A percentile compares a stretch with the other conserved stretches of the same genome.
Conservation (phyloP, 192 early-diverging fungal species). For the Gaertneriomyces sp. region DNA sequence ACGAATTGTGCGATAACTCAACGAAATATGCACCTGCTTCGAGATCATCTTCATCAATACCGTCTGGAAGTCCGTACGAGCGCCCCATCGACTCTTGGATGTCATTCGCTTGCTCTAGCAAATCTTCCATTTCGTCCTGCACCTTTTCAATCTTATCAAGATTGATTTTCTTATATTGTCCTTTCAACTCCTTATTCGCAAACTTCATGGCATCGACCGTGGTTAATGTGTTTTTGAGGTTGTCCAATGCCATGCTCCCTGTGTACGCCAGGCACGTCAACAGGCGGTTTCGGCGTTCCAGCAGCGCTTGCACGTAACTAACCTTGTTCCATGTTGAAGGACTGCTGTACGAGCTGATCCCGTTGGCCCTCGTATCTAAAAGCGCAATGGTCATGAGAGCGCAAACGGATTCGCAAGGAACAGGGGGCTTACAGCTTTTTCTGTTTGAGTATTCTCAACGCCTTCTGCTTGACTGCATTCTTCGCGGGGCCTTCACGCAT, state of each 20-base stretch:
- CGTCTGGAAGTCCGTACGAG: slow-evolving; percentile 90
- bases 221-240: slow-evolving; percentile 92
- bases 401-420: too few relatives aligned
- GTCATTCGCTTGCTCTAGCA: slow-evolving; percentile 95
- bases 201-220: slow-evolving; percentile 96
- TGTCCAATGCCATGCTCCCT: slow-evolving; percentile 78
- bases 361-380: slow-evolving; percentile 83
- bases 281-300: not conserved
- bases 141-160: slow-evolving; percentile 93
- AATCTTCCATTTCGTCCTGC: slow-evolving; percentile 98
- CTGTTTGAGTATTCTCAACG: slow-evolving; percentile 87
- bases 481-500: slow-evolving; percentile 65
- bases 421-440: slow-evolving; percentile 68
- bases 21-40: slow-evolving; percentile 69
- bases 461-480: slow-evolving; percentile 90
- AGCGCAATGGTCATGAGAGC: too few relatives aligned
- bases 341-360: slow-evolving; percentile 91
- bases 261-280: not conserved
- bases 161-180: slow-evolving; percentile 93
- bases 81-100: slow-evolving; percentile 92
- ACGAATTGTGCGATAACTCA: not conserved
- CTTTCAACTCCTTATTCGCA: slow-evolving; percentile 92
- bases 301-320: slow-evolving; percentile 8
- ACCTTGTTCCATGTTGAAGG: slow-evolving; percentile 99
- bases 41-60: slow-evolving; percentile 93